These are phyloP conservation scores for Ustilago esculenta DNA, from an alignment of 1,284 basidiomycete genomes.

Conservation along the genomic window DNA sequence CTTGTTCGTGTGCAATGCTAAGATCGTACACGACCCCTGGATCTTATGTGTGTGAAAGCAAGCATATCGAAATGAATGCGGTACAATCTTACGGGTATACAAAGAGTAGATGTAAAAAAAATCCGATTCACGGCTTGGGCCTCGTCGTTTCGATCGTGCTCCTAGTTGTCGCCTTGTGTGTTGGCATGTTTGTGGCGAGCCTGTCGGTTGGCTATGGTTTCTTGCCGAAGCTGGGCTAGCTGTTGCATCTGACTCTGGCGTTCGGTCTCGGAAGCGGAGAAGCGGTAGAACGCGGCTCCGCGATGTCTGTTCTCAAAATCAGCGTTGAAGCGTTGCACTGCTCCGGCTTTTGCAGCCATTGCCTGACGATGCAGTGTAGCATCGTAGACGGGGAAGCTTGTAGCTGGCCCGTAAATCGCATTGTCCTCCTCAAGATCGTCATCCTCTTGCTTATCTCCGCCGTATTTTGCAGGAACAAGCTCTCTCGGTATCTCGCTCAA, in stretches of 20 bases:
- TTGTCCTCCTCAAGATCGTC: conserved; percentile 9
- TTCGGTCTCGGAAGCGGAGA: conserved; percentile 81
- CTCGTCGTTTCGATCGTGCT: background rate
- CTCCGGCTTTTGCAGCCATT: background rate
- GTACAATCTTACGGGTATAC: no score
- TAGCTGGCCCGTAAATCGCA: conserved; percentile 51
- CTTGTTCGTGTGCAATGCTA: no score
- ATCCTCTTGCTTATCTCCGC: conserved; percentile 9
- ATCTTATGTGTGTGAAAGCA: no score
- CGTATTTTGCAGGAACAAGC: conserved; percentile 70
- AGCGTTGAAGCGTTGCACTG: conserved; percentile 78
- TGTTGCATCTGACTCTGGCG: conserved; percentile 81
- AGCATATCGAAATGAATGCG: no score
- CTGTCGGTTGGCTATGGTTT: conserved; percentile 78
- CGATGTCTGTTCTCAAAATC: conserved; percentile 82
- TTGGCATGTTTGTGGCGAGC: no score
- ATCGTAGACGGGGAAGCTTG: conserved; percentile 84
- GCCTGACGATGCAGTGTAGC: conserved; percentile 54
- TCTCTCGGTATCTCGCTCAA: conserved; percentile 81
- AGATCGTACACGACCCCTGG: no score
- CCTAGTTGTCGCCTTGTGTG: no score
- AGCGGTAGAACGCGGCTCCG: conserved; percentile 88
- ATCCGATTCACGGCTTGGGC: no score
- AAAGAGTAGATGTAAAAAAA: background rate
- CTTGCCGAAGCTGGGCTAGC: conserved; percentile 74